A percentile compares a stretch with the other conserved stretches of the same genome.
Evolutionary conservation across 495 filamentous ascomycete genomes (phyloP).

Genomic region (Neurospora sp.): DNA sequence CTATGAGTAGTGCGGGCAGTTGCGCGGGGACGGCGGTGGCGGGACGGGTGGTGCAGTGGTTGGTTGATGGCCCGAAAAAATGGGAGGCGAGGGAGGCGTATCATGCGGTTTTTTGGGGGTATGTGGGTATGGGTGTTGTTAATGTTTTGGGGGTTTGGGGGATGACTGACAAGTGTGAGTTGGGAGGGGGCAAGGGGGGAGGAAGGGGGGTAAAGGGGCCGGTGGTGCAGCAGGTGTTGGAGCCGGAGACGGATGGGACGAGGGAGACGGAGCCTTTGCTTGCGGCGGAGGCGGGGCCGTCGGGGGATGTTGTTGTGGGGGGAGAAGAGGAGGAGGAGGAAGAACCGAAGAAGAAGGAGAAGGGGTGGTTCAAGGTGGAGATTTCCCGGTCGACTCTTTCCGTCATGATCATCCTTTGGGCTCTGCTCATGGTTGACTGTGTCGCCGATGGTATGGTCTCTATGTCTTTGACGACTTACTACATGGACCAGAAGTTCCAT

Average conservation of each 20-base stretch:
- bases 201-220: not conserved
- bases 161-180: conserved; percentile 27
- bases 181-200: conserved; percentile 1
- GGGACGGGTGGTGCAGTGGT: conserved; percentile 28
- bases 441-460: conserved; percentile 70
- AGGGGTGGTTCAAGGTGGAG: conserved; percentile 27
- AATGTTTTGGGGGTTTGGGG: conserved; percentile 23
- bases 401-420: conserved; percentile 60
- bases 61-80: conserved; percentile 13
- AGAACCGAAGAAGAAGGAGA: conserved; percentile 1
- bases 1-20: conserved; percentile 27
- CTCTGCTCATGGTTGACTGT: conserved; percentile 68
- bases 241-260: not conserved
- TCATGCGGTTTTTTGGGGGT: conserved; percentile 29
- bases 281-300: conserved; percentile 3
- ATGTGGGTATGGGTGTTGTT: conserved; percentile 24
- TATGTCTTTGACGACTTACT: conserved; percentile 65
- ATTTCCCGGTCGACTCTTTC: conserved; percentile 47
- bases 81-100: conserved; percentile 30
- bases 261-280: not conserved
- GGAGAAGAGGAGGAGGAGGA: not conserved
- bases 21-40: conserved; percentile 24
- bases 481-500: conserved; percentile 65
- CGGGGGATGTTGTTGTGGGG: not conserved
- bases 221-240: not conserved